Evolutionary conservation across 2,329 filamentous ascomycete species (phyloP), one percentile per base, ranked within the genome.

Genomic region (Rhynchosporium graminicola): DNA sequence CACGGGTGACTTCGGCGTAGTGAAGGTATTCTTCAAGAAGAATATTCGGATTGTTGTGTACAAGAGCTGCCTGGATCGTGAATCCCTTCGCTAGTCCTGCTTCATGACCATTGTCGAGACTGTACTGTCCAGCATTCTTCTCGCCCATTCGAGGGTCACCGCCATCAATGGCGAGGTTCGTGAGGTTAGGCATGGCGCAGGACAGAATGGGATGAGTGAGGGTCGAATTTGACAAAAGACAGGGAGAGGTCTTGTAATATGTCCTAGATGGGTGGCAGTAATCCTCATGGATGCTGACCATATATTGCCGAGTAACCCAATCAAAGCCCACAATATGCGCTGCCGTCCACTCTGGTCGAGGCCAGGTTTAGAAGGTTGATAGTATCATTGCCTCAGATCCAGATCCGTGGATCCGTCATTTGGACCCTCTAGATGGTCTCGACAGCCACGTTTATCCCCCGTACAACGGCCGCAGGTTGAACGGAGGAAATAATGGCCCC

Each of bases 1-100:
- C 68, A 29, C 75, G 71, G 7, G 74, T 76, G 42, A 70, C 68
- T 36, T 70, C 52, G 1, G 73, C 74, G 57, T 75, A 76, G 65
- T 76, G 72, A 47, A 73, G 62, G 57, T 76, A 76, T 63, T 75
- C 74, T 63, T 76, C 73, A 58, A 75, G 75, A 3, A 69, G 63
- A 46, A 76, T 63, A 56, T 57, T 62, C 4, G 70, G 61, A 59
- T 76, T 74, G 71, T 67, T 72, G 64, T 61, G 66, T 1, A 68
- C 67, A n/a, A 67, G 67, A 13, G 67, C 65, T 2, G 60, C 62
- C 55, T 69, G 66, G 45, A 69, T 64, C 3, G 31, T 64, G 58
- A 69, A 68, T 47, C 63, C 63, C 33, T 60, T 51, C 28, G 26
- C 10, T 7, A 60, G 28, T 3, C 36, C 52, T 8, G 55, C 48